Base-by-base conservation (phyloP, 148 eudicot species). In the Rhododendron henanense region DNA sequence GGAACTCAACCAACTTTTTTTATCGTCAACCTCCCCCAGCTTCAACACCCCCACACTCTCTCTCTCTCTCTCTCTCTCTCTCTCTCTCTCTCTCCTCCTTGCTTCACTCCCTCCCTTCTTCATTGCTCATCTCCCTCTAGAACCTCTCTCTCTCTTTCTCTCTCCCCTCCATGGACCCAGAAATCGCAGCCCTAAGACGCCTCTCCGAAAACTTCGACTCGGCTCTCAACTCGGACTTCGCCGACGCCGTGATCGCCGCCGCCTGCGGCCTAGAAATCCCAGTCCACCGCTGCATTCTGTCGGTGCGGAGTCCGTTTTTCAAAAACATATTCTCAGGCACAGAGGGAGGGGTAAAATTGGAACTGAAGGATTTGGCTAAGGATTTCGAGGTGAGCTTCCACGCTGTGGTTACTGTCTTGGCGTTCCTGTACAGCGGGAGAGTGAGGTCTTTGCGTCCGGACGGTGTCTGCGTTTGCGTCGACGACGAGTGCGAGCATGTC, bases 261-360 rank as follows among this genome's bases (percentile, higher is more conserved):
- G 25, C 87, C 44, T 88, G 87, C 41, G 93, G 92, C 51, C 88
- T 90, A 15, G 91, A 90, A 78, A 41, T 95, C 18, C 75, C 92
- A 10, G 93, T 96, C 37, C 99, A 96, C 88, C 94, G 99, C 33
- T 94, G 96, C 79, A 89, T 96, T 48, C 87, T 96, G 65, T 88
- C 99, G 21, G 90, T 93, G 0, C 86, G 99, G 57, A 92, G 95
- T 78, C 81, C 92, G 18, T 94, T 90, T 78, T 93, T 96, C 41
- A 87, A 84, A 75, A 63, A 82, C 1, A 53, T 81, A 73, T 92
- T 96, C 51, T 10, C 75, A 37, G 79, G 71, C 3, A 77, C 61
- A 82, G 89, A 89, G 83, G 82, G 41, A 41, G 88, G 59, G 31
- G 92, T 88, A 78, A 95, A 89, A 83, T 50, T 96, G 53, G 91